Base-by-base conservation (phyloP, 495 filamentous ascomycete genomes). In the Neurospora terricola region DNA sequence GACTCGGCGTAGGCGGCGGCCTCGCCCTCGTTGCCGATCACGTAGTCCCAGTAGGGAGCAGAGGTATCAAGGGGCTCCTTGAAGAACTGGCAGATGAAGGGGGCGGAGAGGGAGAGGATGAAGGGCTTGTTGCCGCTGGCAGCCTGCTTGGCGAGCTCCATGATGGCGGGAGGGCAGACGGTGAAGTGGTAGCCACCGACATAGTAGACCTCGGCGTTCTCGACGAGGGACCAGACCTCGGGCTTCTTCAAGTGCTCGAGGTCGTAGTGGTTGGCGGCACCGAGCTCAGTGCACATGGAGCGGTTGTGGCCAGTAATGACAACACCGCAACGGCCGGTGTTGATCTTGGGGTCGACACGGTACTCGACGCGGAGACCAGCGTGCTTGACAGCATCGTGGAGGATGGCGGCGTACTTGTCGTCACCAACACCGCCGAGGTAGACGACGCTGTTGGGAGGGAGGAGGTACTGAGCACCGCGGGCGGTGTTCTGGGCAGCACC, bases 401-500 rank as follows among this genome's bases (percentile, higher is more conserved):
- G 91, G 79, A 90, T 91, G 72, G 92, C 90, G 80, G 93, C 93
- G 81, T 93, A 96, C 82, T 94, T 93, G 87, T 99, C 96, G 72
- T 91, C 86, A 75, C 96, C 96, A 70, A 97, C 91, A 79, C 94
- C 93, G 78, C 96, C 96, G 76, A 98, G 88, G 88, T 94, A 99
- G 80, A 96, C 86, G 79, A 94, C 91, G 70, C 91, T 94, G 81
- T 96, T 89, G 37, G 91, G 86, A 14, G 93, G 91, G 70, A 99
- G 93, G 66, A 98, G 88, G 85, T 99, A 99, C 90, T 97, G 93
- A 72, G 94, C 96, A 78, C 96, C 96, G 78, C 96, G 92, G 77
- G 96, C 96, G 72, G 95, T 95, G 89, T 99, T 99, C 84, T 99
- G 96, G 36, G 96, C 96, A 73, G 96, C 96, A 80, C 96, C 96